These are phyloP conservation scores for Camelina neglecta DNA, from an alignment of 345 rosid genomes.

Conservation along the genomic window DNA sequence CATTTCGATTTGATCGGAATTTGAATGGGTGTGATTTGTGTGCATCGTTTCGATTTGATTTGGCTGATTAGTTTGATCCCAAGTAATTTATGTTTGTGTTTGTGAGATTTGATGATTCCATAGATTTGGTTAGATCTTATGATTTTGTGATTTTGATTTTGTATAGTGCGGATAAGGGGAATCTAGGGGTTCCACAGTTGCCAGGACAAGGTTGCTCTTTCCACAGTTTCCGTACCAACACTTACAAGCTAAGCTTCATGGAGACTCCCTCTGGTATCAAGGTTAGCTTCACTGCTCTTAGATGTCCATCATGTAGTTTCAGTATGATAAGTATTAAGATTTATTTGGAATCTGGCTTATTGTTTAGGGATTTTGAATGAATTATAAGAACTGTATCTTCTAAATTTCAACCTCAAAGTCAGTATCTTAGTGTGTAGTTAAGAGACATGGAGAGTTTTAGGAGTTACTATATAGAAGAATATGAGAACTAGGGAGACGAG, in stretches of 20 bases:
- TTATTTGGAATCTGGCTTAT: slow-evolving; percentile 1
- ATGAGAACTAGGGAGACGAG: neutral
- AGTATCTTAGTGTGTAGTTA: slow-evolving; percentile 6
- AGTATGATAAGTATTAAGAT: neutral
- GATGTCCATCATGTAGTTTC: slow-evolving; percentile 1
- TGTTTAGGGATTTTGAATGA: neutral
- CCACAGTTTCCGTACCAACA: slow-evolving; percentile 87
- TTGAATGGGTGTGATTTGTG: no score
- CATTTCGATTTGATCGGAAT: slow-evolving; percentile 5
- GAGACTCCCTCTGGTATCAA: slow-evolving; percentile 96
- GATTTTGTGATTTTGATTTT: neutral
- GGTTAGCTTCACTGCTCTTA: slow-evolving; percentile 49
- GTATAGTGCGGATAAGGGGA: slow-evolving; percentile 71
- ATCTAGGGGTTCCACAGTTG: slow-evolving; percentile 85
- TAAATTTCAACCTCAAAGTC: neutral
- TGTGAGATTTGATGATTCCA: neutral
- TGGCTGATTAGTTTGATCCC: neutral
- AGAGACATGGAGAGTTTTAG: neutral
- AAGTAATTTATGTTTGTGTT: neutral
- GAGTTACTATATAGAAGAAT: neutral
- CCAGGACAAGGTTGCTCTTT: slow-evolving; percentile 98
- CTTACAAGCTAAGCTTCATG: slow-evolving; percentile 95
- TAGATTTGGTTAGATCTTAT: slow-evolving; percentile 15
- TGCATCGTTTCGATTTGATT: slow-evolving; percentile 3
- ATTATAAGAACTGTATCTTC: neutral